Base-by-base conservation (phyloP, 805 yeast genomes). In the Zygoascus bituminiphila region DNA sequence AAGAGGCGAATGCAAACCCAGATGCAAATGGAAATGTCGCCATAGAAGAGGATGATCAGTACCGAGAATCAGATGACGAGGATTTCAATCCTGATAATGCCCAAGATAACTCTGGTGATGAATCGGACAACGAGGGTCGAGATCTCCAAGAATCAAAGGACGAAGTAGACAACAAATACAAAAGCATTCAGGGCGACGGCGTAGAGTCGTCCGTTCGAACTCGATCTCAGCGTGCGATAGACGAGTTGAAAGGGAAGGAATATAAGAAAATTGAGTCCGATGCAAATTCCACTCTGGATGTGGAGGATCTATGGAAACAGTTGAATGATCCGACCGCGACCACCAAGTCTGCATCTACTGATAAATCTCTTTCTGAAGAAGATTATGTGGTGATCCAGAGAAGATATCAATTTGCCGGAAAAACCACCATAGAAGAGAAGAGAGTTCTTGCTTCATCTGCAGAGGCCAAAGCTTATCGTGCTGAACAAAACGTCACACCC, bases 391-490 rank as follows among this genome's bases (percentile, higher is more conserved):
- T 79, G 56, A 88, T 91, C 49, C 81, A 77, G 51, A 74, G 93
- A 53, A 77, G 81, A 2, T 91, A 86, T 62, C 84, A 85, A 49
- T 91, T 88, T 73, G 98, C 98, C 0, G 97, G 97, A 5, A 84
- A 84, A 57, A 71, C 79, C 2, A 73, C 84, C 1, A 77, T 83
- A 0, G 96, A 89, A 59, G 81, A 82, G 51, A 88, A 86, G 64
- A 71, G 74, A 65, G 97, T 93, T 1, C 83, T 79, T 42, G 76
- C 75, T 6, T 73, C 78, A 42, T 84, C 95, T 7, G 93, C 93
- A 12, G 96, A 88, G 62, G 98, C 94, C 0, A 79, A 78, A 55
- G 96, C 89, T 17, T 88, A 82, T 58, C 63, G 86, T 39, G 77
- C 76, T n/a, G 59, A 57, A 26, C 57, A 55, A 59, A n/a, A 40